Base-by-base conservation (phyloP, 345 rosid species). In the Brassica juncea region DNA sequence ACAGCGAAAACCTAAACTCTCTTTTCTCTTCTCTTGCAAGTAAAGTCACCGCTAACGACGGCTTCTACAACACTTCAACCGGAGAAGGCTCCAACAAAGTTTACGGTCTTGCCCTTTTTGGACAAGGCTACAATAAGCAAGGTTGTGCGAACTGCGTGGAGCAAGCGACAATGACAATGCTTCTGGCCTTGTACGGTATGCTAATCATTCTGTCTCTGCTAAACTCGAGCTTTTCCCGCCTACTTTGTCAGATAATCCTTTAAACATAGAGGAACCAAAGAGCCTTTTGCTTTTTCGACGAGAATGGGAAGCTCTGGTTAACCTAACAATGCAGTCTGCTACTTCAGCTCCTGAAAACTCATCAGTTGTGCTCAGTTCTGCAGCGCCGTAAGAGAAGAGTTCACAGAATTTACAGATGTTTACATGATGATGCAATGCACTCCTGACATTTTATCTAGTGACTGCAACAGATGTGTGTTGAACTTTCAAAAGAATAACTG, bases 381-480 rank as follows among this genome's bases (percentile, higher is more conserved):
- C 72, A 84, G 84, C 4, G 78, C 71, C 8, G 71, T 62, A 7
- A 73, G 77, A 42, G 74, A 81, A 1, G 68, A 42, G 12, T 5
- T 78, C 12, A 42, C 70, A 1, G 25, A 27, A 0, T 61, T 4
- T 11, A 3, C 47, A 1, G 76, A 55, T 2, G 81, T 84, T 15
- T 85, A 81, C 62, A 79, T 81, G 3, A 11, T 88, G 31, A 76
- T 77, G 83, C 87, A 85, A 64, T 88, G 93, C 70, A 81, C 84
- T 19, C 87, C 90, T 4, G 94, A 89, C 61, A 10, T 88, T 10
- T 73, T 82, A 0, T 42, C 37, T 34, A 57, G 54, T n/a, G 80
- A 81, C 16, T 88, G 89, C 2, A 60, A 0, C 1, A 0, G 0
- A 49, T 88, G 59, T 27, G 82, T 68, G 0, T 23, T 61, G 5